Base-by-base conservation (phyloP, 306 rosid genomes). In the Chamaecrista fasciculata region DNA sequence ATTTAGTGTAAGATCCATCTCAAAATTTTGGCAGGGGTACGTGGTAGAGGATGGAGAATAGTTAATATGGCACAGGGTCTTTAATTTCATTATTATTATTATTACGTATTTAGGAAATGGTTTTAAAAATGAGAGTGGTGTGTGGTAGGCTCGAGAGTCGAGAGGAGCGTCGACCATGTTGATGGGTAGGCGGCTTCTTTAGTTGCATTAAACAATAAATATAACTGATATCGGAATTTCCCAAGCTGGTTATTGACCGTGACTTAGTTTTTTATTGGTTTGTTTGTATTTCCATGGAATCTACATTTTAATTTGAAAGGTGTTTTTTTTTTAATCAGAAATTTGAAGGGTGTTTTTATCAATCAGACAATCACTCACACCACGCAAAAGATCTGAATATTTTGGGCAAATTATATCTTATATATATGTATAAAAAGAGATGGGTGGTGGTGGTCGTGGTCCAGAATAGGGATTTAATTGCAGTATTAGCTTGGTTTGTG, bases 401-500 rank as follows among this genome's bases (percentile, higher is more conserved):
- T n/a, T n/a, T n/a, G n/a, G n/a, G n/a, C n/a, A n/a, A n/a, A n/a
- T n/a, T n/a, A n/a, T n/a, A n/a, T n/a, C n/a, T n/a, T n/a, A n/a
- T n/a, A n/a, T n/a, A n/a, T n/a, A n/a, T n/a, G n/a, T n/a, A n/a
- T n/a, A n/a, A 50, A 21, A 39, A 29, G 58, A 69, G 6, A 11
- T 5, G 12, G 44, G 18, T 6, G 53, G 4, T 31, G n/a, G n/a
- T 28, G 2, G 33, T 28, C 33, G 6, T 14, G 11, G 6, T n/a
- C 23, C 29, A 36, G 76, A 25, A 15, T 8, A 19, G 21, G 14
- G 29, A 48, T 25, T 55, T 70, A 66, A 10, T 1, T 33, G 66
- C 2, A 55, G 44, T 55, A 55, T 65, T 64, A 33, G 57, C 68
- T 25, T 73, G 73, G 70, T 74, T 78, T 36, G 73, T 57, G 24